Base-by-base conservation (phyloP, 495 filamentous ascomycete species). In the Hyaloscypha bicolor region DNA sequence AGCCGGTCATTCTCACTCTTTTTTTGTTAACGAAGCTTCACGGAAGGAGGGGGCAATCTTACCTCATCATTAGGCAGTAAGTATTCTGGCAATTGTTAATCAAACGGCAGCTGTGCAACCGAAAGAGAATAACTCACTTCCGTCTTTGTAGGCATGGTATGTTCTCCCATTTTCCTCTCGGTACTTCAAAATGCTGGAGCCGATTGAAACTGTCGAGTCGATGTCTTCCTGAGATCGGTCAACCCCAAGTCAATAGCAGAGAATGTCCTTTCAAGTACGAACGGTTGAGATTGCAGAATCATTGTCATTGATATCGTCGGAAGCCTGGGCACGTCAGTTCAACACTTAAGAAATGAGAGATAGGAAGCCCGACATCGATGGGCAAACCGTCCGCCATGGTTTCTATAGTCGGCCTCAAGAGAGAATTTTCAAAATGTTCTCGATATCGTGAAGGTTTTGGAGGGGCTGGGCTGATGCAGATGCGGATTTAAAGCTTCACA, bases 41-140 rank as follows among this genome's bases (percentile, higher is more conserved):
- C 0, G 2, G 22, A 32, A 6, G 9, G 11, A 21, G 6, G n/a
- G 8, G 6, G 25, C 6, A 8, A 12, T 19, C 33, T 14, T 14
- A 61, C 59, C 75, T 83, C 81, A 64, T 84, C 82, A 69, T 84
- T 84, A 14, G 82, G 82, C 32, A 79, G 69, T 12, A 77, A 62
- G 61, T 84, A 84, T 62, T 72, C 59, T 61, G 4, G n/a, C 2
- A 29, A 16, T 12, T 14, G 59, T 61, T 48, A 61, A 35, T 3
- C n/a, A 61, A 25, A 25, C 25, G 25, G 25, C 25, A 25, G 25
- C 25, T 29, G 33, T 61, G n/a, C 21, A 33, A 48, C 21, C 12
- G 31, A 3, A 37, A 16, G 32, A 48, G 16, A 8, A 33, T 16
- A 12, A 29, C 35, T 48, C n/a, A 48, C 59, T 48, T 45, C 59